Evolutionary conservation across 495 filamentous ascomycete species (phyloP), one percentile per base, ranked within the genome.

Genomic region (Bacidia gigantensis): DNA sequence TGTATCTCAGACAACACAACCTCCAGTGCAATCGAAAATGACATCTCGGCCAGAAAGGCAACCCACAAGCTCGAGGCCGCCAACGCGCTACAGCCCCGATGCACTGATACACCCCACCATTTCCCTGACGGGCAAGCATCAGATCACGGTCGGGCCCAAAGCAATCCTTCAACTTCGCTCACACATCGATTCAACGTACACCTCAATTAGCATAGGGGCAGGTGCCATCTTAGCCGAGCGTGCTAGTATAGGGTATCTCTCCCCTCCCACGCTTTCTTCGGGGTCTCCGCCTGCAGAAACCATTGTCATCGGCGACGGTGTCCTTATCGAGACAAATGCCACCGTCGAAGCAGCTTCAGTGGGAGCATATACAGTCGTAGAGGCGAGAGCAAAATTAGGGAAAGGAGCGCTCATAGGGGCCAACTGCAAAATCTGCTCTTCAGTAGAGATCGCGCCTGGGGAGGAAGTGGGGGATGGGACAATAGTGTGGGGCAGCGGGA

Each of bases 151-250:
- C 48, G 72, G 72, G 44, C 59, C 73, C 48, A 75, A 82, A 61
- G 74, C 72, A 21, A 75, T 89, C 14, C 64, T 89, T 48, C 86
- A 89, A 64, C 83, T 84, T 7, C 79, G 83, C 49, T 69, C 76
- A 2, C 75, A 72, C 38, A 67, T 89, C 45, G 72, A 76, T 49
- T 81, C 82, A 0, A 61, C 69, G 3, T 61, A 68, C 41, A 83
- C 77, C 0, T 70, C 78, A 21, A 71, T 89, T 42, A 76, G 69
- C 2, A 72, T 89, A 29, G 83, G 81, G 0, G 72, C 73, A 18
- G 67, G 73, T 44, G 82, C 79, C 60, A 78, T 87, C 46, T 69
- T 89, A 17, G 73, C 76, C 54, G 85, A 89, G 67, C 74, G 78
- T n/a, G 68, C 72, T 17, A 67, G 59, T 18, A 62, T 84, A 20